Base-by-base conservation (phyloP, 2,329 filamentous ascomycete species). In the Penicillium glabrum region DNA sequence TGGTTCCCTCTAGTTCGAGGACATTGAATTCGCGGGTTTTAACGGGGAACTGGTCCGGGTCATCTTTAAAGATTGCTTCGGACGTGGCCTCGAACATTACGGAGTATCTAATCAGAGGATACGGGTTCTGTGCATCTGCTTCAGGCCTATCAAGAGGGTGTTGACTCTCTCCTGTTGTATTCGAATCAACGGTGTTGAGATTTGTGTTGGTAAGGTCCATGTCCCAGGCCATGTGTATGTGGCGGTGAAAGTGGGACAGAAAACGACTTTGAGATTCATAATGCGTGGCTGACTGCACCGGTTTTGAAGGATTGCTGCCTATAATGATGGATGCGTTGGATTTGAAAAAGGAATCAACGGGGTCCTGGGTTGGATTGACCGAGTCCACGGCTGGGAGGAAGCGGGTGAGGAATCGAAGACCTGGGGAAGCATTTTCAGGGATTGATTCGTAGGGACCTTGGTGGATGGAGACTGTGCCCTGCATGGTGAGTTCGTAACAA, bases 1-100 rank as follows among this genome's bases (percentile, higher is more conserved):
- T 43, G 1, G 24, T 23, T 3, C 64, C 53, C 39, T 59, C 53
- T 7, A 66, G 21, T 24, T 63, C 61, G 5, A 68, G 39, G 10
- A 66, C 49, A 19, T 66, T 65, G 39, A 67, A 67, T 45, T 64
- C 62, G 3, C 56, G 48, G 2, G 63, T 23, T 26, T 57, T 60
- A 2, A 66, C 52, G 1, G 55, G 46, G 23, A 66, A 65, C n/a
- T 63, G 45, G 14, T 67, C 65, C 19, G 62, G 62, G 21, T 68
- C 66, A 16, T 58, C 46, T 21, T 56, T 59, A 44, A 67, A 65
- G 1, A 59, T 48, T 6, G 65, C 61, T 19, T 55, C 47, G 4
- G 56, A 61, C 3, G 60, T 66, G 2, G 64, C 61, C 27, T 65
- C 63, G 33, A 62, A 64, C 61, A 66, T 65, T 3, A 67, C 63